These are phyloP conservation scores for Apiospora arundinis DNA, from an alignment of 2,329 filamentous ascomycete species.

Conservation along the genomic window DNA sequence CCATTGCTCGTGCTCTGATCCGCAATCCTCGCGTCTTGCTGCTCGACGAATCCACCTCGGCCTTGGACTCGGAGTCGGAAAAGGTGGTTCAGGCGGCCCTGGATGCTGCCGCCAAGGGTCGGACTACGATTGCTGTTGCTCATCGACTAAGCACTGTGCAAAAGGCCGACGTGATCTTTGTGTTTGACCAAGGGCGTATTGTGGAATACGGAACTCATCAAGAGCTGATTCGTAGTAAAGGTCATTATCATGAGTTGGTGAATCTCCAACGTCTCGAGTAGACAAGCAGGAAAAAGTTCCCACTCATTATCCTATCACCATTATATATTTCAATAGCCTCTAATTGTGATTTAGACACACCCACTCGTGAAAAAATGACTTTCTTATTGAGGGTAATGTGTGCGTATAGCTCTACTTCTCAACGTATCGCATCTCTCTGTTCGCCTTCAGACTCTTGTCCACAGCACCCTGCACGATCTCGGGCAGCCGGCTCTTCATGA, in stretches of 20 bases:
- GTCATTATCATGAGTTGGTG: constrained; percentile 79
- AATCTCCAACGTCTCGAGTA: constrained; percentile 75
- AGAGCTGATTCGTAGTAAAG: constrained; percentile 72
- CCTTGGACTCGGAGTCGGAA: constrained; percentile 77
- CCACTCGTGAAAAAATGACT: too few species aligned
- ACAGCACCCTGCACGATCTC: neutral
- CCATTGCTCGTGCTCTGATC: constrained; percentile 88
- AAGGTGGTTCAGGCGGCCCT: constrained; percentile 81
- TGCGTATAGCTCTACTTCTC: neutral
- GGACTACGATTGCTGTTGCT: constrained; percentile 92
- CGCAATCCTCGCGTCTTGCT: constrained; percentile 86
- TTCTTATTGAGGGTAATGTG: too few species aligned
- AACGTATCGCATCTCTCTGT: neutral
- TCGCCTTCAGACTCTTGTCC: neutral
- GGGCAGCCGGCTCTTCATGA: neutral
- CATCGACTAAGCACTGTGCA: constrained; percentile 92
- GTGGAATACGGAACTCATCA: constrained; percentile 83
- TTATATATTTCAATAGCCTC: too few species aligned
- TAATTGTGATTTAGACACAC: too few species aligned
- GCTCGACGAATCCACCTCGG: constrained; percentile 81
- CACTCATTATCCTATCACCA: too few species aligned
- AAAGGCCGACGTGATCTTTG: constrained; percentile 92
- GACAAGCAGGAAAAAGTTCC: too few species aligned
- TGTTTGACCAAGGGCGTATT: constrained; percentile 89
- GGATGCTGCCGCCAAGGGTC: constrained; percentile 80